These are phyloP conservation scores for Corynespora cassiicola DNA, from an alignment of 2,329 filamentous ascomycete genomes.

Conservation along the genomic window DNA sequence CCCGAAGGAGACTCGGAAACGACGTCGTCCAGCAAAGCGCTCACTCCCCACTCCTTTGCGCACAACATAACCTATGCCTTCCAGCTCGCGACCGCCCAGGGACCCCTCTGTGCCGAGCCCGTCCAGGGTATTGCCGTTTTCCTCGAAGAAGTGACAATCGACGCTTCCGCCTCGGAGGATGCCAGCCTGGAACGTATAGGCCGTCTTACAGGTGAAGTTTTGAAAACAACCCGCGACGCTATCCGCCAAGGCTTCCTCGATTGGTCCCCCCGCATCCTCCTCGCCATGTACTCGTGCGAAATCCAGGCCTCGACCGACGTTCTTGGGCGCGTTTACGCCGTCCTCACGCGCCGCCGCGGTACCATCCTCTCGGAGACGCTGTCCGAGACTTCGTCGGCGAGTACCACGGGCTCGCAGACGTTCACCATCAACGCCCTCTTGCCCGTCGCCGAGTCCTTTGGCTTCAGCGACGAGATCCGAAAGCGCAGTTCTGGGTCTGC, in stretches of 20 bases:
- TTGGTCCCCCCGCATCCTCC: slow-evolving; percentile 92
- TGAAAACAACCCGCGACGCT: slow-evolving; percentile 84
- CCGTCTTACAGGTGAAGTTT: slow-evolving; percentile 89
- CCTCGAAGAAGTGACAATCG: slow-evolving; percentile 77
- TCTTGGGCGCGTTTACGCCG: slow-evolving; percentile 91
- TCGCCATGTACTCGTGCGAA: slow-evolving; percentile 98
- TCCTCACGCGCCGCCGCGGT: slow-evolving; percentile 93
- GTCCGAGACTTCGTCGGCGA: slow-evolving; percentile 94
- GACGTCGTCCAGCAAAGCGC: slow-evolving; percentile 40
- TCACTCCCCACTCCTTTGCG: slow-evolving; percentile 73
- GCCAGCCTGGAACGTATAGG: slow-evolving; percentile 68
- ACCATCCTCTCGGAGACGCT: slow-evolving; percentile 88
- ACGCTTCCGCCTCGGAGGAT: slow-evolving; percentile 58
- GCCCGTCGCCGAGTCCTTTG: slow-evolving; percentile 93
- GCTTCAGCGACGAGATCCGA: slow-evolving; percentile 94
- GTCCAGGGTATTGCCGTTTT: slow-evolving; percentile 92
- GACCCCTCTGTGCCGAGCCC: slow-evolving; percentile 90
- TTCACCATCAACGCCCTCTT: slow-evolving; percentile 90
- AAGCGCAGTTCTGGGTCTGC: slow-evolving; percentile 92
- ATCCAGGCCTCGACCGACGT: slow-evolving; percentile 97
- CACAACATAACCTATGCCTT: slow-evolving; percentile 95
- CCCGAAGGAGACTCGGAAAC: slow-evolving; percentile 44
- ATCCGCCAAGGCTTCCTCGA: slow-evolving; percentile 88
- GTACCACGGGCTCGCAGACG: slow-evolving; percentile 90
- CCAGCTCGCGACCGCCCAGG: slow-evolving; percentile 87